Base-by-base conservation (phyloP, 2,329 filamentous ascomycete species). In the Pezicula rhizophila region DNA sequence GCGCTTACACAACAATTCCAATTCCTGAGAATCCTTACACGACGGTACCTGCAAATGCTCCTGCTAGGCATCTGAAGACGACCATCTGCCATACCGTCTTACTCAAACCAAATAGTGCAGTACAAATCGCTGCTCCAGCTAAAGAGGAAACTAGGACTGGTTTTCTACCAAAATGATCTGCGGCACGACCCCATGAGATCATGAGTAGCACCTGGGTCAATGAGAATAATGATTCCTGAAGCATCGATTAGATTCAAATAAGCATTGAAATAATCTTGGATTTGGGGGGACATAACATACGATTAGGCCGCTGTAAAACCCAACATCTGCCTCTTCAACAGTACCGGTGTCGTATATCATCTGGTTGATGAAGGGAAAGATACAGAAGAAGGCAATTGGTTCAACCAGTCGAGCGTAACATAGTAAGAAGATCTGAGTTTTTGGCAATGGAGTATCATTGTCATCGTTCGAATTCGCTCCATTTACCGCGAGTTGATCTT, bases 381-480 rank as follows among this genome's bases (percentile, higher is more conserved):
- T 89, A 63, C 76, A 81, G 70, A 91, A 92, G 70, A 89, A 92
- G n/a, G 86, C 85, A 37, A 91, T 76, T 1, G 88, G 87, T 60
- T 92, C 88, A 40, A 88, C 72, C 23, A 87, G 62, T 5, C 87
- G 80, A 2, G 83, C 82, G 62, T 82, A 87, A 70, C 87, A 92
- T 11, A 93, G 78, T 10, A 87, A 66, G 28, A 85, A 65, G 46
- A 93, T 81, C 64, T 92, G 88, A n/a, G 63, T 46, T 52, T 69
- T 72, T n/a, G 81, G 78, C 12, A 87, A 63, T 1, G 77, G 74
- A 49, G 70, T 75, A 57, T 73, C 68, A 1, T 70, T 62, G 20
- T 66, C 61, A 23, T 52, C 53, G 39, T 53, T 31, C 11, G 28
- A 10, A 31, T 10, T 31, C 28, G 28, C 8, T 31, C 2, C 12